A percentile compares a stretch with the other conserved stretches of the same genome.
phyloP scores from a whole-genome alignment of 192 early-diverging fungal genomes.

The Chytriomyces confervae region DNA sequence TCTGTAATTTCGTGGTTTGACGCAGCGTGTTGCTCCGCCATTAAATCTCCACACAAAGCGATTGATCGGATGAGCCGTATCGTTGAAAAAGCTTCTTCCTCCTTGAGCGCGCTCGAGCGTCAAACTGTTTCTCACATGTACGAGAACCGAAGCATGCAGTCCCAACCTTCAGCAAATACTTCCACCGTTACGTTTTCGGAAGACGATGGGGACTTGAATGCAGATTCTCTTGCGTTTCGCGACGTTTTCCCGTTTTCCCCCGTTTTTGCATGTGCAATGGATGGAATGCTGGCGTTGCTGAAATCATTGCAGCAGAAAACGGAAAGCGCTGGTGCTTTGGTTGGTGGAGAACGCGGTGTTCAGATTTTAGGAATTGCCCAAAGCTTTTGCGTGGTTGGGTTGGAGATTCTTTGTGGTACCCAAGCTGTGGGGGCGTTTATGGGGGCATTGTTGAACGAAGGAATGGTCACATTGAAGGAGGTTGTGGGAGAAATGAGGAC shows the following conservation, averaged over 20 bases:
- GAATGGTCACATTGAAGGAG: neutral
- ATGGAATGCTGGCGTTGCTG: slow-evolving; percentile 40
- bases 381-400: slow-evolving; percentile 34
- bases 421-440: slow-evolving; percentile 35
- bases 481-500: neutral
- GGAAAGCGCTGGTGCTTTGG: neutral
- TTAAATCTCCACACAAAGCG: slow-evolving; percentile 64
- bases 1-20: slow-evolving; percentile 69
- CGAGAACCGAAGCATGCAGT: slow-evolving; percentile 21
- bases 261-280: slow-evolving; percentile 39
- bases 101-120: slow-evolving; percentile 17
- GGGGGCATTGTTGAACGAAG: slow-evolving; percentile 12
- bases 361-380: slow-evolving; percentile 9
- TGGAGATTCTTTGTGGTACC: slow-evolving; percentile 27
- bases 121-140: slow-evolving; percentile 47
- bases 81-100: slow-evolving; percentile 7
- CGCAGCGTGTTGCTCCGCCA: slow-evolving; percentile 64
- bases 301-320: slow-evolving; percentile 22
- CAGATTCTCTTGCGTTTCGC: neutral
- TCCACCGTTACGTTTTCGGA: slow-evolving; percentile 16
- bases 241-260: slow-evolving; percentile 45
- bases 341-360: neutral
- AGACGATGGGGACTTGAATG: slow-evolving; percentile 26
- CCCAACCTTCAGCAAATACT: neutral
- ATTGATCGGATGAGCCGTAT: slow-evolving; percentile 62